These are phyloP conservation scores for Candida mattraensis DNA, from an alignment of 805 yeast species.

Conservation along the genomic window DNA sequence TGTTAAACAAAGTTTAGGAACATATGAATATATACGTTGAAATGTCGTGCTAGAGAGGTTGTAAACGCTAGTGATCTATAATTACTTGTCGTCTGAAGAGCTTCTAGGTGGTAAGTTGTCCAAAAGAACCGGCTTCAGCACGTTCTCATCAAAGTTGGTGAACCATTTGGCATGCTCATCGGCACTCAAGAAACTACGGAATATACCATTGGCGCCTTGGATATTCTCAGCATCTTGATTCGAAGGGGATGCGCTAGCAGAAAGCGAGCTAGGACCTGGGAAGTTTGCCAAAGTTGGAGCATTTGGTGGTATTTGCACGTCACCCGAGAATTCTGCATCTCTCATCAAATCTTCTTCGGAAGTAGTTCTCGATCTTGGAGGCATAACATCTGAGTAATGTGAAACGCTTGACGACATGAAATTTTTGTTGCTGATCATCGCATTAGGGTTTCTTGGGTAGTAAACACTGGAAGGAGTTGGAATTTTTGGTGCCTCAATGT, in stretches of 20 bases:
- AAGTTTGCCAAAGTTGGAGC: slow-evolving; percentile 23
- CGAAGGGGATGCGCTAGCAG: slow-evolving; percentile 11
- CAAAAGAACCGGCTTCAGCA: slow-evolving; percentile 84
- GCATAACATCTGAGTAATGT: slow-evolving; percentile 24
- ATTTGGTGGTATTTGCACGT: slow-evolving; percentile 36
- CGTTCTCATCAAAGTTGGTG: slow-evolving; percentile 88
- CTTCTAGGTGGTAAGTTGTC: slow-evolving; percentile 48
- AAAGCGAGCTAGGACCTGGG: slow-evolving; percentile 16
- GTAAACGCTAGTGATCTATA: not conserved
- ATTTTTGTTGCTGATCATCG: slow-evolving; percentile 18
- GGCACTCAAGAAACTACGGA: slow-evolving; percentile 33
- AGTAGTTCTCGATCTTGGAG: slow-evolving; percentile 24
- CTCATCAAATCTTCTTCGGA: slow-evolving; percentile 30
- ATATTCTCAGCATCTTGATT: slow-evolving; percentile 3
- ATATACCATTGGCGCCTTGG: slow-evolving; percentile 16
- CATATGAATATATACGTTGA: slow-evolving; percentile 2
- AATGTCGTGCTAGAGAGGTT: not conserved
- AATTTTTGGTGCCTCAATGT: slow-evolving; percentile 67
- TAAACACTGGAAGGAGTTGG: slow-evolving; percentile 22
- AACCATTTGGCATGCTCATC: slow-evolving; percentile 91
- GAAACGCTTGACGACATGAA: slow-evolving; percentile 20
- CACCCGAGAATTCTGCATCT: slow-evolving; percentile 36
- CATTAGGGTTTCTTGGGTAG: slow-evolving; percentile 9
- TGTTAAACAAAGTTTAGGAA: slow-evolving; percentile 1
- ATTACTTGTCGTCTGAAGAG: slow-evolving; percentile 10